Evolutionary conservation across 208 protist genomes (phyloP), one percentile per base, ranked within the genome.

Genomic region (Wallacemonas sp.): DNA sequence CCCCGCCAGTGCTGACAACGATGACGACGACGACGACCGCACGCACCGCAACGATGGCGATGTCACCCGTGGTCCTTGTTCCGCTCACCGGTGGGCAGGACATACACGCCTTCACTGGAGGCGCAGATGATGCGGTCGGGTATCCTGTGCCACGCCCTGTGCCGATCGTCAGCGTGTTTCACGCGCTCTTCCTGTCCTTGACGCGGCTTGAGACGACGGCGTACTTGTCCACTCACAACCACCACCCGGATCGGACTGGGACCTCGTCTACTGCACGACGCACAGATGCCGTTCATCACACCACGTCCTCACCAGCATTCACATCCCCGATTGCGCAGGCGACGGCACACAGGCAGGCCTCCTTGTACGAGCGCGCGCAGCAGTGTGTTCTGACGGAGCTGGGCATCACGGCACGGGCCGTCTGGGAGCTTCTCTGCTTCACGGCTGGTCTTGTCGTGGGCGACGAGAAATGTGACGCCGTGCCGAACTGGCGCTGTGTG

Each of bases 371-470:
- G 32, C 29, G 17, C 23, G 52, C 19, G n/a, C 52, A 58, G 30
- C 30, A 58, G 29, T 17, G 38, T 3, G 26, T 5, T 16, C 24
- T 58, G n/a, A 19, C 52, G 2, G 52, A 58, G 32, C 52, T 58
- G 4, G 52, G 52, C 14, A 9, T 58, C 12, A 38, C 19, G 4
- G 52, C 52, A 24, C 26, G 32, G 8, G 52, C 52, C 19, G 29
- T 58, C 4, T 58, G 52, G 52, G 52, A 58, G 52, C 52, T n/a
- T 41, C 32, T 58, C 30, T 58, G 52, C 52, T 58, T 58, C 32
- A 26, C 19, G 12, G 19, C 52, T 14, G 52, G 52, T 16, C 0
- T 58, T 8, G 30, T 58, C 5, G n/a, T 23, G 52, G 9, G 30
- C 30, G 32, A 41, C 30, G 30, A 11, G 2, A 30, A 14, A 14